These are phyloP conservation scores for Chlorella sp. DNA, from an alignment of 139 green algal genomes.

Conservation along the genomic window DNA sequence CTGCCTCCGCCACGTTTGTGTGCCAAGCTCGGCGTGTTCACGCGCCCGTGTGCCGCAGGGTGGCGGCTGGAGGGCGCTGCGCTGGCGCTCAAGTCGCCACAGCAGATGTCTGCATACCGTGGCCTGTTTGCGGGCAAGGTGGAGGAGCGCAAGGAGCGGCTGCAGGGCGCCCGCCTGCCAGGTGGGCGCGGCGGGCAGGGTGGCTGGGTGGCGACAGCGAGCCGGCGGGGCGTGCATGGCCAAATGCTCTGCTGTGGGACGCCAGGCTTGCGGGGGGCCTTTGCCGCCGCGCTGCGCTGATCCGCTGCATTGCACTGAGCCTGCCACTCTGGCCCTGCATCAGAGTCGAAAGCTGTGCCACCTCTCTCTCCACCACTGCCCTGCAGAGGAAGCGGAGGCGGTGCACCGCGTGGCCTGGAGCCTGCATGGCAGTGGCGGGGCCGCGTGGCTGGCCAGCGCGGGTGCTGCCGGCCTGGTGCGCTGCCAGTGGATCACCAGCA, in stretches of 20 bases:
- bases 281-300: too few relatives aligned
- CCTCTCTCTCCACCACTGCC: too few relatives aligned
- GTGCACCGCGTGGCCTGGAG: slow-evolving; percentile 42
- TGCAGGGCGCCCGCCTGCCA: slow-evolving; percentile 19
- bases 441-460: slow-evolving; percentile 31
- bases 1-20: too few relatives aligned
- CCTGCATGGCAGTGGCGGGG: not conserved
- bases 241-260: too few relatives aligned
- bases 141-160: not conserved
- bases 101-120: not conserved
- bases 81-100: not conserved
- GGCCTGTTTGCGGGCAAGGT: slow-evolving; percentile 30
- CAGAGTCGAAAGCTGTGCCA: too few relatives aligned
- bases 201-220: too few relatives aligned
- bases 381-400: slow-evolving; percentile 27
- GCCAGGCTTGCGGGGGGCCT: too few relatives aligned
- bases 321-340: too few relatives aligned
- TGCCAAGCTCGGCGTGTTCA: too few relatives aligned
- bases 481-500: slow-evolving; percentile 13
- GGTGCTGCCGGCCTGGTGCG: slow-evolving; percentile 41
- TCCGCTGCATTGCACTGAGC: too few relatives aligned
- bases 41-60: not conserved
- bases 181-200: too few relatives aligned
- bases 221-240: too few relatives aligned
- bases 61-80: not conserved